Evolutionary conservation across 2,329 filamentous ascomycete species (phyloP), one percentile per base, ranked within the genome.

Genomic region (Rosellinia necatrix): DNA sequence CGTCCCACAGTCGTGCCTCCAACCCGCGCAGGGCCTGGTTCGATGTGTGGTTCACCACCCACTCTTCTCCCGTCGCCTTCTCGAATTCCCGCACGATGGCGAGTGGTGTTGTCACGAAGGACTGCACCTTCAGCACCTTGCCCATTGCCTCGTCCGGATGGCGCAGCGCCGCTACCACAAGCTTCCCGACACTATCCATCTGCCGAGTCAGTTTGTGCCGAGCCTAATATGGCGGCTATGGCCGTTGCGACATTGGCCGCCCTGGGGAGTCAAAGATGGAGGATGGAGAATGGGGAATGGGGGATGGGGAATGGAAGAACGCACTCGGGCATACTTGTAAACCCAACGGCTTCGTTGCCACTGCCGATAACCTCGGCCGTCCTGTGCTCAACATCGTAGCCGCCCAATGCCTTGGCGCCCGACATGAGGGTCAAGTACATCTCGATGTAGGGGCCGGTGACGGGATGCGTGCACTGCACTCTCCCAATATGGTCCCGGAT

Each of bases 251-350:
- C 19, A 25, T 10, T 41, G 15, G 9, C 10, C 13, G 24, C 5
- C 19, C 5, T 2, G 44, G 13, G 15, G 10, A 17, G n/a, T 15
- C 3, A 3, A 37, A 29, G 32, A 48, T 7, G 15, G 9, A 40
- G 8, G 8, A 32, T 30, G 15, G 25, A 21, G 41, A 44, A 32
- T 12, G 25, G 15, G 2, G 12, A 44, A 44, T 27, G 2, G 4
- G 6, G 15, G 22, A 43, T 27, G n/a, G 12, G 24, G 7, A 32
- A 30, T n/a, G 7, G 19, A 27, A 41, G 43, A 42, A 77, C 83
- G 74, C 73, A 88, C 86, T 92, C 89, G 19, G 77, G 75, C 83
- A 89, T 89, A 2, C 84, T 88, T 2, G 86, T 90, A 64, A 92
- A 82, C 30, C 84, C 86, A 58, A 91, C 78, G 57, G 75, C 79